phyloP scores from a whole-genome alignment of 2,329 filamentous ascomycete species.

The Aureobasidium sp. region DNA sequence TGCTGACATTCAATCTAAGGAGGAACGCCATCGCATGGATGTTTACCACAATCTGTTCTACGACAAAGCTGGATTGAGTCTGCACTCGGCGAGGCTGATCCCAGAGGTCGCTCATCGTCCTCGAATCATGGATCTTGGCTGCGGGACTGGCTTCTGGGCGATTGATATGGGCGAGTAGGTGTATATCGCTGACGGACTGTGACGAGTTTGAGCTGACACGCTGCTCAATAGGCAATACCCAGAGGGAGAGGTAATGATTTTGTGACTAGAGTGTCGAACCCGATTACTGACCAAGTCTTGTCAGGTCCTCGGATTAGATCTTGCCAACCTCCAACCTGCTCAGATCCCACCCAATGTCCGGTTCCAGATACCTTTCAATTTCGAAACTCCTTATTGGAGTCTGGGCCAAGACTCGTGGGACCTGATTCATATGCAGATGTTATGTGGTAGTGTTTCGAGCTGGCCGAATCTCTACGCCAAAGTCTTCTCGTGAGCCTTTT shows the following conservation, averaged over 20 bases:
- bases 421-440: slow-evolving; percentile 73
- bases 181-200: background rate
- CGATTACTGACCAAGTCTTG: slow-evolving; percentile 1
- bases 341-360: slow-evolving; percentile 60
- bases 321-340: slow-evolving; percentile 53
- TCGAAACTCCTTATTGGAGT: slow-evolving; percentile 64
- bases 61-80: slow-evolving; percentile 10
- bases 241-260: slow-evolving; percentile 39
- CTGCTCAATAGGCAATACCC: slow-evolving; percentile 36
- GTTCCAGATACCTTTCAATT: slow-evolving; percentile 63
- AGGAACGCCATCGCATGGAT: slow-evolving; percentile 15
- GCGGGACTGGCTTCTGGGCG: slow-evolving; percentile 86
- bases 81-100: slow-evolving; percentile 10
- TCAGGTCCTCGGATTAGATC: slow-evolving; percentile 51
- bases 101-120: slow-evolving; percentile 22
- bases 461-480: slow-evolving; percentile 70
- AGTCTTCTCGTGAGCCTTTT: slow-evolving; percentile 49
- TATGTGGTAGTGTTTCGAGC: slow-evolving; percentile 66
- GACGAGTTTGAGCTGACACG: background rate
- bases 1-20: slow-evolving; percentile 1
- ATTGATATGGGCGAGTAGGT: slow-evolving; percentile 74
- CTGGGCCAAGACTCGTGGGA: slow-evolving; percentile 64
- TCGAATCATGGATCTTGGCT: slow-evolving; percentile 60
- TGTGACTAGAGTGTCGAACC: background rate
- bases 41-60: slow-evolving; percentile 15